Evolutionary conservation across 352 stramenopile species (phyloP).

Genomic region (Pythium utonaiense): DNA sequence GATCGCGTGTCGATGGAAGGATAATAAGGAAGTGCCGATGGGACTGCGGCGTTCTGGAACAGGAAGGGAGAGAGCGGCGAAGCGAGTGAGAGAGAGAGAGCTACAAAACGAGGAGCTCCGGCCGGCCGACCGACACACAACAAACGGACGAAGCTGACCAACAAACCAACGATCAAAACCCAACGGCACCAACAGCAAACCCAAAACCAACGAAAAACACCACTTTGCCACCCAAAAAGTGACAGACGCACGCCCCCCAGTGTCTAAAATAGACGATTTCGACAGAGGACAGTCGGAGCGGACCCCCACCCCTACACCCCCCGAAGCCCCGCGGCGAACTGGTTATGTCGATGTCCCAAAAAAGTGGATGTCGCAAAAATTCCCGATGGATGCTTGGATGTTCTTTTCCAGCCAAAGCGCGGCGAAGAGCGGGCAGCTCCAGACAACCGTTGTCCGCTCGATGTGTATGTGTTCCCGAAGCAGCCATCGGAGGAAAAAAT

Average conservation of each 20-base stretch:
- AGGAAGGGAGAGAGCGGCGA: constrained; percentile 1
- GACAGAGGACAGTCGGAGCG: background rate
- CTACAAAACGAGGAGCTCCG: background rate
- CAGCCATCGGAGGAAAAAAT: background rate
- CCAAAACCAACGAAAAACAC: background rate
- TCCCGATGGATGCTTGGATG: constrained; percentile 1
- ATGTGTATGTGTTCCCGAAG: background rate
- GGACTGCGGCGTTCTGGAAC: background rate
- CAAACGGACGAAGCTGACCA: constrained; percentile 1
- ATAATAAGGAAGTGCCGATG: constrained; percentile 5
- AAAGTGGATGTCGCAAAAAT: constrained; percentile 4
- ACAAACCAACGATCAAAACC: constrained; percentile 3
- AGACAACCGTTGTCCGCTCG: background rate
- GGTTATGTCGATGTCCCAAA: background rate
- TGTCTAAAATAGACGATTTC: too few relatives aligned
- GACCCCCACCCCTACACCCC: background rate
- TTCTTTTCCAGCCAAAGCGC: background rate
- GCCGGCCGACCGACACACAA: constrained; percentile 1
- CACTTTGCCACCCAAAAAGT: background rate
- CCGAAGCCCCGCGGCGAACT: background rate
- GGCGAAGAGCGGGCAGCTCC: background rate
- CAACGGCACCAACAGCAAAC: background rate
- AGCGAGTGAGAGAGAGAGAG: background rate
- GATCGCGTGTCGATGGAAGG: background rate
- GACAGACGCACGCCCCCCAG: background rate